A percentile compares a stretch with the other conserved stretches of the same genome.
phyloP scores from a whole-genome alignment of 495 filamentous ascomycete species.

The Tetracladium setigerum region DNA sequence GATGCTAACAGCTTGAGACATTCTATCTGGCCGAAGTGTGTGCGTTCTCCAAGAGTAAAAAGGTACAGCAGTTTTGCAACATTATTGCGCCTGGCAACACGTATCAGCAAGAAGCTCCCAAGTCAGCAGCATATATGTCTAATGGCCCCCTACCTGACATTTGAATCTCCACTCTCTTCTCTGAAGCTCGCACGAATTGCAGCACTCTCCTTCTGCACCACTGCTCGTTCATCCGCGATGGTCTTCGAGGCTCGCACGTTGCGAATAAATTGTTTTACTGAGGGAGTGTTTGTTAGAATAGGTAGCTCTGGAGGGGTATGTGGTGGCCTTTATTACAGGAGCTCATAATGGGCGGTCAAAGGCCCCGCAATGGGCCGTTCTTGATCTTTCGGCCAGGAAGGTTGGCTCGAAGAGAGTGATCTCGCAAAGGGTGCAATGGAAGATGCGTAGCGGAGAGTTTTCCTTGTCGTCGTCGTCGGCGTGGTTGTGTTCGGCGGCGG shows the following conservation, averaged over 20 bases:
- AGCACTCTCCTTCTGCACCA: constrained; percentile 98
- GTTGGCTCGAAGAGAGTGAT: too few relatives aligned
- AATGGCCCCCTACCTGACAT: constrained; percentile 57
- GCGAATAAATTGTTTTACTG: constrained; percentile 99
- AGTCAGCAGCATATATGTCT: not conserved
- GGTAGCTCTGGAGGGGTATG: constrained; percentile 11
- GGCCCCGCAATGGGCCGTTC: constrained; percentile 20
- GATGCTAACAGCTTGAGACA: constrained; percentile 96
- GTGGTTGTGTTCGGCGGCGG: too few relatives aligned
- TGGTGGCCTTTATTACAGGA: constrained; percentile 52
- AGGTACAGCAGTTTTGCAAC: constrained; percentile 97
- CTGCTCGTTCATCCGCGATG: constrained; percentile 94
- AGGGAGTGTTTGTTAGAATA: constrained; percentile 16
- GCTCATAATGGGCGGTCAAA: constrained; percentile 44
- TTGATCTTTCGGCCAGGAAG: constrained; percentile 8
- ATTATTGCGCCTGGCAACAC: constrained; percentile 76
- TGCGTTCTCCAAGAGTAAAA: constrained; percentile 96
- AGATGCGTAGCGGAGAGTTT: too few relatives aligned
- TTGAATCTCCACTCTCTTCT: constrained; percentile 89
- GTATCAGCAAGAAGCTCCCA: not conserved
- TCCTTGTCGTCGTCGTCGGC: too few relatives aligned
- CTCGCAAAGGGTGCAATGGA: too few relatives aligned
- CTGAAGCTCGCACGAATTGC: constrained; percentile 94
- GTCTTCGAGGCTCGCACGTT: constrained; percentile 98
- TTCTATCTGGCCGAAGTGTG: constrained; percentile 99